Percentiles rank a stretch among this genome's conserved stretches.
Evolutionary conservation across 148 eudicot genomes (phyloP).

Genomic region (Rhododendron ovatum): DNA sequence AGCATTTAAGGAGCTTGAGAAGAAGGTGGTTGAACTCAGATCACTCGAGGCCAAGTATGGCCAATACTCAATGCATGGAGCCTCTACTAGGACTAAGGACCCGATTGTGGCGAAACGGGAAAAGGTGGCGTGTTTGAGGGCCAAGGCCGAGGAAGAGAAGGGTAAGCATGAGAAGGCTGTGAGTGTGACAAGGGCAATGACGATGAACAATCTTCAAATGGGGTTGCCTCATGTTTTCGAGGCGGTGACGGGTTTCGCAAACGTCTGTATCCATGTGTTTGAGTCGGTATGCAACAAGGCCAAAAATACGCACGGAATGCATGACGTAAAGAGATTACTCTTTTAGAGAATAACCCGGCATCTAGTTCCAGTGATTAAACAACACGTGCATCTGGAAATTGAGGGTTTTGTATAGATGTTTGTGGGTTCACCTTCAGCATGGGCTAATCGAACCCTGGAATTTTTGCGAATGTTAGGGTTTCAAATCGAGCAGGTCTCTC

Average conservation of each 20-base stretch:
- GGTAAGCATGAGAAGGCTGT: slow-evolving; percentile 67
- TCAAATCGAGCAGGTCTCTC: background rate
- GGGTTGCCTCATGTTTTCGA: slow-evolving; percentile 85
- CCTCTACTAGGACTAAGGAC: slow-evolving; percentile 32
- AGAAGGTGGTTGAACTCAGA: slow-evolving; percentile 51
- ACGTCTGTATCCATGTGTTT: slow-evolving; percentile 58
- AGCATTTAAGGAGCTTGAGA: slow-evolving; percentile 72
- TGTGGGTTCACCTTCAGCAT: background rate
- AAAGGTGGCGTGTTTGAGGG: slow-evolving; percentile 51
- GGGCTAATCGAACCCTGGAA: background rate
- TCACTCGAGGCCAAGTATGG: slow-evolving; percentile 59
- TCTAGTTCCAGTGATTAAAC: background rate
- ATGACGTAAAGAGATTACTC: slow-evolving; percentile 58
- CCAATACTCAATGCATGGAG: slow-evolving; percentile 30
- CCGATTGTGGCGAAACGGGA: slow-evolving; percentile 57
- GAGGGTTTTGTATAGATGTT: background rate
- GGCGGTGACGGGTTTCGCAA: slow-evolving; percentile 82
- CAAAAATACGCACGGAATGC: slow-evolving; percentile 51
- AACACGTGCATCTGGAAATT: background rate
- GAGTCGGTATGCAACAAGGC: slow-evolving; percentile 67
- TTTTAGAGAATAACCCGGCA: slow-evolving; percentile 15
- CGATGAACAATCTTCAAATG: slow-evolving; percentile 78
- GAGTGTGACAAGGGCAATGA: slow-evolving; percentile 68
- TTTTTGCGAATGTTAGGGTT: background rate
- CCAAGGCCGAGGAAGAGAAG: slow-evolving; percentile 85